Conservation (phyloP, 495 filamentous ascomycete species). For the Aspergillus kassunensis region DNA sequence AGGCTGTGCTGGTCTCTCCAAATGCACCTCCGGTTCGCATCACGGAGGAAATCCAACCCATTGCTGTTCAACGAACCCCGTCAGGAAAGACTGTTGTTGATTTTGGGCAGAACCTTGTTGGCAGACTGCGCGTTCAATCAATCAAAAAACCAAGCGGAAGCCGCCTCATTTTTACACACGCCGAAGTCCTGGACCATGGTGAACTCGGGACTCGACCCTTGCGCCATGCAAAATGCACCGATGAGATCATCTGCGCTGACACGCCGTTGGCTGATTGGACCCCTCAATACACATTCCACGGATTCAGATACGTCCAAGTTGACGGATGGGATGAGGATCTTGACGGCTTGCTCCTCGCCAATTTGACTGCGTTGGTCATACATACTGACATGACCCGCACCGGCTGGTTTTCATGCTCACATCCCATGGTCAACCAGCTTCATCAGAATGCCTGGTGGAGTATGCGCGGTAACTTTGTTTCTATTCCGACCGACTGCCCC, state of each 20-base stretch:
- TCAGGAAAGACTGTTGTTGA: conserved; percentile 28
- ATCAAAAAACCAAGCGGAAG: conserved; percentile 30
- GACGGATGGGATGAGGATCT: conserved; percentile 36
- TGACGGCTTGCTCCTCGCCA: not conserved
- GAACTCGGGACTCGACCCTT: conserved; percentile 47
- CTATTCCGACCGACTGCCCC: conserved; percentile 53
- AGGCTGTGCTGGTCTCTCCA: not conserved
- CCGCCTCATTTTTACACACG: conserved; percentile 32
- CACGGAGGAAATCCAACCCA: conserved; percentile 3
- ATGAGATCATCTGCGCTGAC: conserved; percentile 26
- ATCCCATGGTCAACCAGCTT: conserved; percentile 46
- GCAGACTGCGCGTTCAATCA: conserved; percentile 29
- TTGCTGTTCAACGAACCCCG: not conserved
- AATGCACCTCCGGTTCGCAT: conserved; percentile 4
- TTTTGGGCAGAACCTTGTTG: conserved; percentile 54
- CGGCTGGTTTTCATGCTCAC: conserved; percentile 45
- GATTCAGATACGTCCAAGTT: conserved; percentile 52
- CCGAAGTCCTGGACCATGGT: conserved; percentile 48
- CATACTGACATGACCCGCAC: conserved; percentile 49
- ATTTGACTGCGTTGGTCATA: conserved; percentile 43
- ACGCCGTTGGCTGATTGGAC: conserved; percentile 16
- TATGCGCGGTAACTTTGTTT: conserved; percentile 56
- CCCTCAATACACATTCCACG: conserved; percentile 53
- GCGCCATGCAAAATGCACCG: conserved; percentile 36
- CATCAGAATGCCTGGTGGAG: conserved; percentile 50